phyloP scores from a whole-genome alignment of 805 yeast species.

The Alloascoidea hylecoeti region DNA sequence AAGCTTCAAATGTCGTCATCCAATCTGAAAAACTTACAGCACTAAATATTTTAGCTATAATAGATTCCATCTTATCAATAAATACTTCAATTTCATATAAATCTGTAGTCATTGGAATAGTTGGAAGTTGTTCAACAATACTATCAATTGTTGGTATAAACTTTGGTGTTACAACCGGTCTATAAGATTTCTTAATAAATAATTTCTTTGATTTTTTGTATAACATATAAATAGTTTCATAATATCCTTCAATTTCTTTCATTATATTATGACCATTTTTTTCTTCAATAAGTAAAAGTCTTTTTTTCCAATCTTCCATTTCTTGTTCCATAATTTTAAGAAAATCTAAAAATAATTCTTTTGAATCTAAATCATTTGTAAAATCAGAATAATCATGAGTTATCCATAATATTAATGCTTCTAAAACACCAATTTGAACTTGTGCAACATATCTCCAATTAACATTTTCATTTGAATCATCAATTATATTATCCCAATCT shows the following conservation, averaged over 20 bases:
- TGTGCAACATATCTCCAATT: constrained; percentile 59
- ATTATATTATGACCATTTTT: constrained; percentile 6
- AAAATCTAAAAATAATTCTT: constrained; percentile 45
- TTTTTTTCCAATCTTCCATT: constrained; percentile 20
- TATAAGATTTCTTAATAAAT: constrained; percentile 23
- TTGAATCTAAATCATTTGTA: constrained; percentile 48
- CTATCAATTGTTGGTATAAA: constrained; percentile 8
- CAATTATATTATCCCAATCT: constrained; percentile 10
- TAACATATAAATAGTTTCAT: constrained; percentile 20
- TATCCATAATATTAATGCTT: constrained; percentile 58
- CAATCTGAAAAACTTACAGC: constrained; percentile 58
- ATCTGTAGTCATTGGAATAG: constrained; percentile 6
- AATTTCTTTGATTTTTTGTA: constrained; percentile 55
- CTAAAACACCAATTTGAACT: constrained; percentile 72
- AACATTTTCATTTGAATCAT: constrained; percentile 28
- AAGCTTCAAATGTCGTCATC: constrained; percentile 57
- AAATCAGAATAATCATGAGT: constrained; percentile 66
- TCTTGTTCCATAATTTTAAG: constrained; percentile 58
- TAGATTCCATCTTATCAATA: constrained; percentile 46
- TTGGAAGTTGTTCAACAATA: constrained; percentile 8
- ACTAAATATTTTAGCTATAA: constrained; percentile 41
- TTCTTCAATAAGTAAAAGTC: constrained; percentile 7
- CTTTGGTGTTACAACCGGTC: constrained; percentile 14
- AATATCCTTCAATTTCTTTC: constrained; percentile 6
- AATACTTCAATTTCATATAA: constrained; percentile 34